Evolutionary conservation across 805 yeast species (phyloP), one percentile per base, ranked within the genome.

Genomic region (Zygotorulaspora danielsina): DNA sequence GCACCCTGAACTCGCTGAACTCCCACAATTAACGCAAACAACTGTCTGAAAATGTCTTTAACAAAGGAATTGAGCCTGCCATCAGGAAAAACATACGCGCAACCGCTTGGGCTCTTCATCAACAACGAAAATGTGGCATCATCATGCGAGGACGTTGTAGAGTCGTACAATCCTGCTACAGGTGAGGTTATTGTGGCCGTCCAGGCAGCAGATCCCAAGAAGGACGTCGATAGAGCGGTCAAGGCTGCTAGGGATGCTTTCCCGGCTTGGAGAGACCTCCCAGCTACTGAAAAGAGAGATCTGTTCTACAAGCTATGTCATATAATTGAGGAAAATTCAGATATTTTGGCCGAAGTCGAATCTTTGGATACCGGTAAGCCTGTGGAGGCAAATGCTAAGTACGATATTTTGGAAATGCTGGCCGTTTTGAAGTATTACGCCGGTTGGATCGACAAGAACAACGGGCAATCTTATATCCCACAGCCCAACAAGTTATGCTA

Each of bases 101-200:
- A 83, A 71, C 88, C 93, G 46, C 71, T 81, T 25, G 89, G 88
- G 40, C 66, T 81, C 46, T 84, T 81, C 71, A 82, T 84, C 61
- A 78, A 82, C 69, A 81, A 81, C 59, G 82, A 83, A 58, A 81
- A 73, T 54, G 81, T 79, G 21, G 57, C 67, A 30, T 75, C 86
- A 9, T 65, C 69, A 30, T 68, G 71, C 39, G 77, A 75, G 3
- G 55, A 55, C 25, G 57, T 51, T 22, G 46, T 65, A n/a, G 56
- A 55, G 18, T 50, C 66, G 1, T 52, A 67, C 38, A 70, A 76
- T 48, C 83, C 84, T 2, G 67, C 78, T 6, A 72, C 74, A 18
- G 83, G 76, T 19, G 64, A 74, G 44, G 68, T 63, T 24, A 72
- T 75, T 44, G 66, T 77, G 17, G 64, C 70, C 15, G 72, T 78